A percentile compares a stretch with the other conserved stretches of the same genome.
phyloP scores from a whole-genome alignment of 2,329 filamentous ascomycete genomes.

The Myriosclerotinia duriaeana region DNA sequence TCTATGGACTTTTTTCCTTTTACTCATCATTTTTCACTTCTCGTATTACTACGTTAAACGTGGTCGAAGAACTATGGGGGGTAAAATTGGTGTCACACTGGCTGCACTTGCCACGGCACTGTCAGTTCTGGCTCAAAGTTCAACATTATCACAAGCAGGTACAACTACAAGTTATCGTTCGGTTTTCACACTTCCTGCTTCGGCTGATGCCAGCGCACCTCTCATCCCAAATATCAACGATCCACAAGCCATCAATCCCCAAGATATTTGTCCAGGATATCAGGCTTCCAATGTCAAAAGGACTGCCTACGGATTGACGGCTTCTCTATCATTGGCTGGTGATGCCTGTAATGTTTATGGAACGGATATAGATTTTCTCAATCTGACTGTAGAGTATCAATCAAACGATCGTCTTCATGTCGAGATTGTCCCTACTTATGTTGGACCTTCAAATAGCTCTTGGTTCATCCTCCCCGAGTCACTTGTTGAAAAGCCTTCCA shows the following conservation, averaged over 20 bases:
- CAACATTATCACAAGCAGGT: constrained; percentile 24
- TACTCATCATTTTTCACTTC: background rate
- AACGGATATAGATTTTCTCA: constrained; percentile 66
- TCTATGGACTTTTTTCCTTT: background rate
- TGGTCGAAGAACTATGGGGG: constrained; percentile 26
- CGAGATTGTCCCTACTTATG: constrained; percentile 65
- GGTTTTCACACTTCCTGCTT: constrained; percentile 50
- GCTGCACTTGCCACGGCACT: constrained; percentile 26
- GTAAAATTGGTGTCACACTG: constrained; percentile 25
- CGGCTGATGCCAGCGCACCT: constrained; percentile 47
- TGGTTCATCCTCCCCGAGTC: constrained; percentile 67
- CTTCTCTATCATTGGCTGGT: constrained; percentile 68
- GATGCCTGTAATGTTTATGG: constrained; percentile 75
- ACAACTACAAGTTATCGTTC: constrained; percentile 31
- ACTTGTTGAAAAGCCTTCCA: constrained; percentile 47
- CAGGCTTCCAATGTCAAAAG: constrained; percentile 58
- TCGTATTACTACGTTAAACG: background rate
- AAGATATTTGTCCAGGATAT: constrained; percentile 64
- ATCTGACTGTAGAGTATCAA: constrained; percentile 67
- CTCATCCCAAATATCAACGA: constrained; percentile 64
- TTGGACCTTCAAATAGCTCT: constrained; percentile 60
- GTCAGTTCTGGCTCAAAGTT: constrained; percentile 25
- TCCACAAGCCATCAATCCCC: constrained; percentile 56
- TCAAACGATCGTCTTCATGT: constrained; percentile 65
- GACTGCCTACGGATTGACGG: constrained; percentile 59